Percentiles rank a stretch among this genome's conserved stretches.
Conservation (phyloP, 129 eudicot species). For the Cynara cardunculus region DNA sequence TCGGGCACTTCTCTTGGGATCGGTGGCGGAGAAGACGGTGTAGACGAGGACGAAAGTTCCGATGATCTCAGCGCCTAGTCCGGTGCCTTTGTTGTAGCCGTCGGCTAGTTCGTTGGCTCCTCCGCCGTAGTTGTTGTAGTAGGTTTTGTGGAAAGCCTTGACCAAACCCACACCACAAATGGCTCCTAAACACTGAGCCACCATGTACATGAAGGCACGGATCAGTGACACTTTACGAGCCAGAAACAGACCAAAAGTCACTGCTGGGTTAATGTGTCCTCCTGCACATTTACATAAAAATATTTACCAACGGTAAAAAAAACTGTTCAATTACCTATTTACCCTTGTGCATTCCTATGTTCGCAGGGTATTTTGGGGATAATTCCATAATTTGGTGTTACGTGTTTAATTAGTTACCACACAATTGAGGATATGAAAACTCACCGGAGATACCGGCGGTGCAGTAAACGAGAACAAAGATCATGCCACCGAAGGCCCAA, state of each 20-base stretch:
- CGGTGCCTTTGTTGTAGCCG: constrained; percentile 66
- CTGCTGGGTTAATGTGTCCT: constrained; percentile 90
- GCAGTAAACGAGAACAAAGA: constrained; percentile 86
- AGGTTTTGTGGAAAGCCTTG: constrained; percentile 50
- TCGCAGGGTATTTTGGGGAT: not conserved
- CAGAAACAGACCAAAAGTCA: constrained; percentile 73
- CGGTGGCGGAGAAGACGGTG: constrained; percentile 93
- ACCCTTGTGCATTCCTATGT: not conserved
- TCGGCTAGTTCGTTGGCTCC: constrained; percentile 57
- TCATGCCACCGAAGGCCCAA: constrained; percentile 92
- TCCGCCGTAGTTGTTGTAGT: constrained; percentile 62
- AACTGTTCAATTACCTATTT: not conserved
- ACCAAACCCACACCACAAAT: constrained; percentile 80
- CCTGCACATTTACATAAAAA: constrained; percentile 36
- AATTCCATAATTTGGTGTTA: not conserved
- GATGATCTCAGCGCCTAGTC: constrained; percentile 71
- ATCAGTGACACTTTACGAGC: constrained; percentile 76
- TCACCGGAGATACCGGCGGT: constrained; percentile 85
- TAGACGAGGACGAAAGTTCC: constrained; percentile 85
- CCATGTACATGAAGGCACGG: constrained; percentile 74
- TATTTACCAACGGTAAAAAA: constrained; percentile 11
- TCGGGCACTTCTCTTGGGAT: constrained; percentile 80
- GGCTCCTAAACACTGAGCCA: constrained; percentile 83
- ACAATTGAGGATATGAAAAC: not conserved
- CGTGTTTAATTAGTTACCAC: not conserved